Evolutionary conservation across 352 stramenopile genomes (phyloP).

Genomic region (Pythium myriotylum): DNA sequence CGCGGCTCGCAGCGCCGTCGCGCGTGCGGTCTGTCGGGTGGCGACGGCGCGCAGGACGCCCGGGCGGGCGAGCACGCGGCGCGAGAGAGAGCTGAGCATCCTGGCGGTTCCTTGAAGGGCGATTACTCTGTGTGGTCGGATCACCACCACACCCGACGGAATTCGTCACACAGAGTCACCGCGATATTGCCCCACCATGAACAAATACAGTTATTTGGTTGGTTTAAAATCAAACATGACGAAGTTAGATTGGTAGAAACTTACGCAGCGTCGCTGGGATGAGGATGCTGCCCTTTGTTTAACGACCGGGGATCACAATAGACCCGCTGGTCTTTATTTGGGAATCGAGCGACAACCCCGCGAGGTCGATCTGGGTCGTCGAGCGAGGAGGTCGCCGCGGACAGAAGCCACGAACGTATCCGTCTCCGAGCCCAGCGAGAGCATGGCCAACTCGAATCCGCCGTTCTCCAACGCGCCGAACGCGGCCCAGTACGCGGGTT

Average conservation of each 20-base stretch:
- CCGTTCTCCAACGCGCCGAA: constrained; percentile 29
- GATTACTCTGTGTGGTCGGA: constrained; percentile 11
- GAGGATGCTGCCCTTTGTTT: background rate
- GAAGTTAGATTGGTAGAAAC: no score
- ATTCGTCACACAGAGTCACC: constrained; percentile 10
- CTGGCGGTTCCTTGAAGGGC: constrained; percentile 1
- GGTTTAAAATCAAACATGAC: constrained; percentile 1
- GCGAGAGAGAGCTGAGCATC: constrained; percentile 27
- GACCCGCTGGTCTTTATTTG: background rate
- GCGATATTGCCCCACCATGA: background rate
- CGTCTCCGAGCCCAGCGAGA: background rate
- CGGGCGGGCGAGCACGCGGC: constrained; percentile 21
- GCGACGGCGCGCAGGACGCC: constrained; percentile 3
- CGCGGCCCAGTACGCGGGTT: constrained; percentile 25
- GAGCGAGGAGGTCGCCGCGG: background rate
- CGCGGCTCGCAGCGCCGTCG: constrained; percentile 7
- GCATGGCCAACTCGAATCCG: constrained; percentile 29
- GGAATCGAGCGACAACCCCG: background rate
- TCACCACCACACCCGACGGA: constrained; percentile 13
- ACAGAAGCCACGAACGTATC: no score
- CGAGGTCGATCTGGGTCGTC: background rate
- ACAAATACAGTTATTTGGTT: no score
- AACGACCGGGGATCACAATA: background rate
- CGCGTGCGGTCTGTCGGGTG: background rate
- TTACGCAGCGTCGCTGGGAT: background rate